phyloP scores from a whole-genome alignment of 2,329 filamentous ascomycete genomes.

The Trematosphaeria pertusa region DNA sequence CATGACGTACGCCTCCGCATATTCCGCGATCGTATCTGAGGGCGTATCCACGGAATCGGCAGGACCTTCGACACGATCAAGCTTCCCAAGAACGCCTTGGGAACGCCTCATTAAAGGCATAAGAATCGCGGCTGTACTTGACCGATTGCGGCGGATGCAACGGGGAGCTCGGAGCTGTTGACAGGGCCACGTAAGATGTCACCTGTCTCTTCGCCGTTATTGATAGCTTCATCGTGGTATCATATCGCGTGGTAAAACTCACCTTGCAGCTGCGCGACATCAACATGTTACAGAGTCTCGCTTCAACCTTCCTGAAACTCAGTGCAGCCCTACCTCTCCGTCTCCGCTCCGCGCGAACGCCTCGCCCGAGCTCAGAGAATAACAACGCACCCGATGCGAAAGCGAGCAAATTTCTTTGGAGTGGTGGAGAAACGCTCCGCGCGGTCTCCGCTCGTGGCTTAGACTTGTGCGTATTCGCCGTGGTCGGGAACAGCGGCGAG shows the following conservation, averaged over 20 bases:
- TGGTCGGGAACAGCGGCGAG: constrained; percentile 19
- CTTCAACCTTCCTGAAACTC: constrained; percentile 16
- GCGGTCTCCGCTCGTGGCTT: constrained; percentile 26
- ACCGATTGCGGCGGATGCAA: background rate
- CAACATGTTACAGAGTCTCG: constrained; percentile 21
- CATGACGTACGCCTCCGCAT: constrained; percentile 1
- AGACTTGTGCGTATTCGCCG: constrained; percentile 26
- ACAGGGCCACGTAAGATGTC: background rate
- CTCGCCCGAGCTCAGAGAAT: constrained; percentile 3
- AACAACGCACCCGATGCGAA: background rate
- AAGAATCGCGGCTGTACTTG: background rate
- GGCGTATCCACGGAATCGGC: too few relatives aligned
- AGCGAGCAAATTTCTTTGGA: constrained; percentile 3
- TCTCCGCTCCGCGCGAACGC: constrained; percentile 23
- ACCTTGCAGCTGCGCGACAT: constrained; percentile 17
- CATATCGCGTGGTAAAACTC: constrained; percentile 25
- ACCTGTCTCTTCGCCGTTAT: constrained; percentile 2
- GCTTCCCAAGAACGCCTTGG: constrained; percentile 13
- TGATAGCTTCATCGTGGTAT: constrained; percentile 26
- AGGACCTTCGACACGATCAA: too few relatives aligned
- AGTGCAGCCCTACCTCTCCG: constrained; percentile 5
- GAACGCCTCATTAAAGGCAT: constrained; percentile 13
- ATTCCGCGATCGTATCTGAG: constrained; percentile 1
- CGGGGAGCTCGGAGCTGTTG: too few relatives aligned
- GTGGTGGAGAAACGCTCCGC: constrained; percentile 19